Conservation (phyloP, 2,329 filamentous ascomycete species). For the Aspergillus sp. region DNA sequence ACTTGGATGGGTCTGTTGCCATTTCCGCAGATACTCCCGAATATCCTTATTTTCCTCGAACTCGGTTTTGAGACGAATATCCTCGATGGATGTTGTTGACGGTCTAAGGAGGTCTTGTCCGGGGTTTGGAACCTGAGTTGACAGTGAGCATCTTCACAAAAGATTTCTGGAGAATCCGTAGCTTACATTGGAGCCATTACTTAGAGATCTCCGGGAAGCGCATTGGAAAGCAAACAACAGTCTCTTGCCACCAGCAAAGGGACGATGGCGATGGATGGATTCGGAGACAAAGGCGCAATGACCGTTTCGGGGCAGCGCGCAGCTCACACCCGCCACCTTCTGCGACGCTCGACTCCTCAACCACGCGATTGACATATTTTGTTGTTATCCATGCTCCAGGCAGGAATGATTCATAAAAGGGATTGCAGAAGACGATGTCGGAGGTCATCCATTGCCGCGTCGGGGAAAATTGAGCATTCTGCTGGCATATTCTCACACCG, state of each 20-base stretch:
- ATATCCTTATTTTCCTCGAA: conserved; percentile 38
- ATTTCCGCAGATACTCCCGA: conserved; percentile 40
- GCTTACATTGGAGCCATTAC: conserved; percentile 5
- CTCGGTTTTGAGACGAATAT: conserved; percentile 30
- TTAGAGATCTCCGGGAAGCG: conserved; percentile 1
- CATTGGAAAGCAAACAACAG: not conserved
- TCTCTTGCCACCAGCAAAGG: conserved; percentile 1
- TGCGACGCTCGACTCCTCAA: conserved; percentile 15
- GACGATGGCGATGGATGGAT: not conserved
- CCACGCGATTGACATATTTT: conserved; percentile 22
- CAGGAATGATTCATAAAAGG: not conserved
- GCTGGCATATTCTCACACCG: conserved; percentile 4
- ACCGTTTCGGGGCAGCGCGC: not conserved
- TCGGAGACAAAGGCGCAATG: not conserved
- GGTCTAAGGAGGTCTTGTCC: conserved; percentile 4
- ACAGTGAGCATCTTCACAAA: not conserved
- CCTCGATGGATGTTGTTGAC: conserved; percentile 19
- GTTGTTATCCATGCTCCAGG: conserved; percentile 11
- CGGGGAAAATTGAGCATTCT: conserved; percentile 8
- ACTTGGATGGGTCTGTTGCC: conserved; percentile 33
- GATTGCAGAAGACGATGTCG: not conserved
- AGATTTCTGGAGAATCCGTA: not conserved
- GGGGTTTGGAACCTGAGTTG: not conserved
- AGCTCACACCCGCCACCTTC: conserved; percentile 5
- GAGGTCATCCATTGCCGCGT: not conserved